Base-by-base conservation (phyloP, 2,329 filamentous ascomycete species). In the Aschersonia sp. region DNA sequence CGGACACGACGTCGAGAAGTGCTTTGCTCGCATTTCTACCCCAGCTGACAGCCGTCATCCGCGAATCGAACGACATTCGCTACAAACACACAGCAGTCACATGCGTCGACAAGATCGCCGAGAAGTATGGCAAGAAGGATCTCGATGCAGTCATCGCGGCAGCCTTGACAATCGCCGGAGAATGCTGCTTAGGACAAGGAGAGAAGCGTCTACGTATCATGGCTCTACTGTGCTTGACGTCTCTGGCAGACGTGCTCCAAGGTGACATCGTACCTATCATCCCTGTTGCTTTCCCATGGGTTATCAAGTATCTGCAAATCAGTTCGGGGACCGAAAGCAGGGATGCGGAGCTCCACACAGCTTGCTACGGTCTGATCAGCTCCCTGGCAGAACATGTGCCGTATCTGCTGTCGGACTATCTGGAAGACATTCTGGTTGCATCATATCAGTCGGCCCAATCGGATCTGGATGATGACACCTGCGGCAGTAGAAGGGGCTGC, bases 41-140 rank as follows among this genome's bases (percentile, higher is more conserved):
- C 9, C 83, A 83, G 54, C 73, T 95, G 51, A 86, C 85, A 14
- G 73, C 76, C 22, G 85, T 94, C 43, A 78, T 98, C 50, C 72
- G 82, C 48, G 76, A 83, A 45, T 83, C 85, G 6, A 69, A 75
- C 33, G 81, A 92, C 54, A 76, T 83, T 47, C 73, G 79, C 31
- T 83, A 92, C 62, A 88, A 90, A 65, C 83, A 88, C 57, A 87
- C 86, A 9, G 86, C 89, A 1, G 81, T 98, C 52, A 81, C 81
- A 37, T 97, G 90, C 56, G 83, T 97, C 43, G 89, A 96, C 66
- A 86, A 87, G 63, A 94, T 98, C 52, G 79, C 86, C 2, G 89
- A 96, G 65, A 90, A 90, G 62, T 97, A 95, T 61, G 94, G 92
- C 55, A 94, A 92, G 70, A 94, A 89, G 62, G 86, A 95, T 58